Conservation (phyloP, 2,329 filamentous ascomycete genomes). For the Ilyonectria sp. region DNA sequence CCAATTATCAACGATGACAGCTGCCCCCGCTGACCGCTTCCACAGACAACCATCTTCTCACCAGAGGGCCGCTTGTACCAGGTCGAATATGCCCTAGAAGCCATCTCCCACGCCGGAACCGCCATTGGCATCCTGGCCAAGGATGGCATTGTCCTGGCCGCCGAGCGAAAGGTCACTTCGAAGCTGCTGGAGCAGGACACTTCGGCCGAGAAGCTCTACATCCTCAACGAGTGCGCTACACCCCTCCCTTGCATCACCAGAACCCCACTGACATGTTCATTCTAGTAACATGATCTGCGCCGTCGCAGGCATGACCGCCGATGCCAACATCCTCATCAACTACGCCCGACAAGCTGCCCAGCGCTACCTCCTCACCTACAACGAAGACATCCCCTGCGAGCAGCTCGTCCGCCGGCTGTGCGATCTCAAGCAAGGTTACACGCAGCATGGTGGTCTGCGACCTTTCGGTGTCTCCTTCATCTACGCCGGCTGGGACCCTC, state of each 20-base stretch:
- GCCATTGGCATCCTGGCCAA: constrained; percentile 97
- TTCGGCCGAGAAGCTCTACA: constrained; percentile 99
- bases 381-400: constrained; percentile 99
- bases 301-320: constrained; percentile 98
- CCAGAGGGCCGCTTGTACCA: constrained; percentile 98
- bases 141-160: constrained; percentile 97
- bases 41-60: constrained; percentile 99
- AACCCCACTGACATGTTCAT: constrained; percentile 25
- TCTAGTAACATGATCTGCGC: constrained; percentile 99
- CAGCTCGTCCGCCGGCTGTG: constrained; percentile 97
- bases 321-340: constrained; percentile 99
- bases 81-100: constrained; percentile 98
- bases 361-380: constrained; percentile 98
- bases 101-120: constrained; percentile 98
- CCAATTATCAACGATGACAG: constrained; percentile 14
- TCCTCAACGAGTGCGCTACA: constrained; percentile 88
- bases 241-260: not conserved
- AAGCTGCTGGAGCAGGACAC: constrained; percentile 99
- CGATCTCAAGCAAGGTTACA: constrained; percentile 99
- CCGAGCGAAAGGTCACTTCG: constrained; percentile 98
- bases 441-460: constrained; percentile 97
- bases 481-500: constrained; percentile 97
- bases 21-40: constrained; percentile 42
- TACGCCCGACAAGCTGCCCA: constrained; percentile 98
- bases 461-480: constrained; percentile 99